These are phyloP conservation scores for Arthroderma uncinatum DNA, from an alignment of 2,329 filamentous ascomycete genomes.

Conservation along the genomic window DNA sequence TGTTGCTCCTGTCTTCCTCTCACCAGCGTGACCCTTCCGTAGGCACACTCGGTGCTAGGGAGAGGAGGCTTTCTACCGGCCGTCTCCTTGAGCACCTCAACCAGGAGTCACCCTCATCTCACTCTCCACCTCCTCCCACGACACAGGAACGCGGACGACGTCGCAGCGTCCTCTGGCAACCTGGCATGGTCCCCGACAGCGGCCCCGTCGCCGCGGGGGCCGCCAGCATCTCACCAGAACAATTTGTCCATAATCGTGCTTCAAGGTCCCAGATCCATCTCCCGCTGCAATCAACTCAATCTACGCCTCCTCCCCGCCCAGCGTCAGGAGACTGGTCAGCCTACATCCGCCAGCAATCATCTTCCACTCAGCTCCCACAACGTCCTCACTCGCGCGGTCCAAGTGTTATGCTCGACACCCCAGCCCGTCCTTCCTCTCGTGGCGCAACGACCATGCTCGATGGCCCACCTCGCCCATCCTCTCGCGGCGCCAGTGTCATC, in stretches of 20 bases:
- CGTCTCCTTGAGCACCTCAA: constrained; percentile 9
- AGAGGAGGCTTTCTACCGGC: constrained; percentile 13
- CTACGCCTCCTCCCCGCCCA: constrained; percentile 27
- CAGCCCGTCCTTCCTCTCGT: constrained; percentile 47
- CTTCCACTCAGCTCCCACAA: constrained; percentile 26
- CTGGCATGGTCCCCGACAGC: constrained; percentile 43
- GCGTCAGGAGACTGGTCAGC: constrained; percentile 32
- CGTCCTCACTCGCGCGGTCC: constrained; percentile 52
- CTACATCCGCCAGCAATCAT: constrained; percentile 25
- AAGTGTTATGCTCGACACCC: constrained; percentile 38
- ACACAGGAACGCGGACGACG: constrained; percentile 43
- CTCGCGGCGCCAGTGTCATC: constrained; percentile 46
- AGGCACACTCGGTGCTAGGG: constrained; percentile 21
- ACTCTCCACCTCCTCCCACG: constrained; percentile 23
- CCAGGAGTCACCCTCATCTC: constrained; percentile 18
- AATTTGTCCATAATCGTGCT: constrained; percentile 69
- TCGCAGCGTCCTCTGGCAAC: constrained; percentile 68
- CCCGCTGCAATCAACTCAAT: constrained; percentile 48
- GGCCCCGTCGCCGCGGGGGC: constrained; percentile 11
- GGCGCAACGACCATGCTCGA: constrained; percentile 44
- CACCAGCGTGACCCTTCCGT: constrained; percentile 27
- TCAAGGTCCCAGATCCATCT: constrained; percentile 38
- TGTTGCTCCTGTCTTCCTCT: constrained; percentile 26
- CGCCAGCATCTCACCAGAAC: constrained; percentile 57
- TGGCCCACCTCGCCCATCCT: constrained; percentile 42